Base-by-base conservation (phyloP, 2,329 filamentous ascomycete genomes). In the Ophiostoma australiae region DNA sequence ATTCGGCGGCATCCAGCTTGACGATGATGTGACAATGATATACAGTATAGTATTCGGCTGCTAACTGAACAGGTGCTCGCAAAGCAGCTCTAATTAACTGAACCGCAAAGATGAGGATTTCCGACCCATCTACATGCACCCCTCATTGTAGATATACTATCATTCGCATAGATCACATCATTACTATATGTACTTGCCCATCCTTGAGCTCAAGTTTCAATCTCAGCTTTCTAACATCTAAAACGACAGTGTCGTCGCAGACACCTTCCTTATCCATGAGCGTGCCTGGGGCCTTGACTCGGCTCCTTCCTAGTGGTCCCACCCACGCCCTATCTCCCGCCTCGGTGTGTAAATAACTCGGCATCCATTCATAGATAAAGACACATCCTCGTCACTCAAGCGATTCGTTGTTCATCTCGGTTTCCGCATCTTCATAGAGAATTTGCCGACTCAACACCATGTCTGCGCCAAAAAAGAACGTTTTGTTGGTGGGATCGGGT, bases 401-500 rank as follows among this genome's bases (percentile, higher is more conserved):
- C 44, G 3, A 31, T 31, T 31, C 27, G 3, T 31, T 17, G 44
- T 48, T 17, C 44, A 58, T 27, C n/a, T 58, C 27, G 13, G 4
- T 1, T 58, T 27, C 27, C 3, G 1, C 10, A 23, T 58, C 5
- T 27, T 58, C n/a, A 23, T 27, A 11, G 8, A 31, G 27, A 58
- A 63, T 63, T 15, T 15, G 55, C 23, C 55, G 17, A 58, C 20
- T 23, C 27, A 31, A 31, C 27, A 35, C 33, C 10, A 68, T 33
- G 39, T 33, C 35, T 31, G 11, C 23, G 23, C 31, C 55, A 67
- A 73, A 72, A 67, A 23, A 68, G 69, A 63, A 70, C 27, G 70
- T 74, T 15, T 69, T 74, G 20, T 35, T 74, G 1, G 69, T 73
- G 15, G 73, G 73, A 10, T 70, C 70, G 20, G 73, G 73, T 23